phyloP scores from a whole-genome alignment of 495 filamentous ascomycete genomes.

The Xylaria sp. region DNA sequence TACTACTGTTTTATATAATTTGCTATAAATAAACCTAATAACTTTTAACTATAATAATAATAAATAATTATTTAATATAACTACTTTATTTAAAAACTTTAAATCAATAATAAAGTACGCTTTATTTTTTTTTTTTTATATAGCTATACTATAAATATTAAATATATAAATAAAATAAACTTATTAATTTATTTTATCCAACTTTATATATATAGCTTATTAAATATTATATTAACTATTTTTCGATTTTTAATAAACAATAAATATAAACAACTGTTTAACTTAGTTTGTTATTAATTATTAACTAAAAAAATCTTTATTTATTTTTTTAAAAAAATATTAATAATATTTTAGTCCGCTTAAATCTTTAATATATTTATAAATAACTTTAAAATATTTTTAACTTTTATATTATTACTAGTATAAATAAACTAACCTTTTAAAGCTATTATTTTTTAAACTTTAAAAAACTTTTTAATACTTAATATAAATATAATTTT shows the following conservation, averaged over 20 bases:
- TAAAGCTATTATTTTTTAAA: too few species aligned
- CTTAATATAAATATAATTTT: too few species aligned
- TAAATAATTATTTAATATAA: not conserved
- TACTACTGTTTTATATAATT: not conserved
- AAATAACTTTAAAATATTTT: not conserved
- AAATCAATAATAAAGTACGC: not conserved
- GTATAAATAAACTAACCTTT: not conserved
- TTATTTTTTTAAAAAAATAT: not conserved
- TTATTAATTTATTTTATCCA: not conserved
- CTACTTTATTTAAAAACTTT: not conserved
- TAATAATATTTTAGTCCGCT: not conserved
- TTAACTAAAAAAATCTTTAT: not conserved
- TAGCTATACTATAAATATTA: not conserved
- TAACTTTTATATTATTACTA: too few species aligned
- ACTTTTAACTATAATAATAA: not conserved
- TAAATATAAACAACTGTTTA: not conserved
- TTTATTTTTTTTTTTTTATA: not conserved
- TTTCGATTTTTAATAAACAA: not conserved
- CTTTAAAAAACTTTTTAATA: too few species aligned
- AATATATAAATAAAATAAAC: not conserved
- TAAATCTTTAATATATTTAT: not conserved
- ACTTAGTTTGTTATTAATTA: not conserved
- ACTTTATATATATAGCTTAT: not conserved
- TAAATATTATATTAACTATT: not conserved
- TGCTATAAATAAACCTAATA: not conserved